Percentiles rank a stretch among this genome's conserved stretches.
phyloP scores from a whole-genome alignment of 805 yeast genomes.

The Yarrowia sp. region DNA sequence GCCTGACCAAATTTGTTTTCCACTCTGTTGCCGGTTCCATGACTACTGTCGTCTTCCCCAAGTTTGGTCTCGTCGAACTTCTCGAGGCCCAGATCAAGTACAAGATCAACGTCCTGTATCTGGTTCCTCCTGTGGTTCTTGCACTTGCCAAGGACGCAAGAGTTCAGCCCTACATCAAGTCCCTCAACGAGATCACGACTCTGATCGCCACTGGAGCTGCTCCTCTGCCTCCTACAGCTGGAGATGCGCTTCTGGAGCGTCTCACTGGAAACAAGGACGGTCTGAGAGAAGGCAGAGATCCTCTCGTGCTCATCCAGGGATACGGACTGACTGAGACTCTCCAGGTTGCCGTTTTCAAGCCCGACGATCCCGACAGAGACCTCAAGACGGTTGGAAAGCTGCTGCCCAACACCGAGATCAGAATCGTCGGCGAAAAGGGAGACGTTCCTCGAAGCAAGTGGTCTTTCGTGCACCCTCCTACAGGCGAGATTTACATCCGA shows the following conservation, averaged over 20 bases:
- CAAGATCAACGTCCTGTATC: slow-evolving; percentile 43
- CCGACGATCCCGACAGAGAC: neutral
- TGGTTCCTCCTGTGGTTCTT: slow-evolving; percentile 46
- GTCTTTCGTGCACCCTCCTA: slow-evolving; percentile 7
- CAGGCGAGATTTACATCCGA: slow-evolving; percentile 52
- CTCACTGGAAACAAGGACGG: slow-evolving; percentile 35
- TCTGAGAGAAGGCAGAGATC: slow-evolving; percentile 30
- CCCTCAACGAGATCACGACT: slow-evolving; percentile 43
- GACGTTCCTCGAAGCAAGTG: slow-evolving; percentile 26
- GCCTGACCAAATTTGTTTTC: slow-evolving; percentile 35
- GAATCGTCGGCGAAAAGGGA: slow-evolving; percentile 2
- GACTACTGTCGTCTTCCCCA: slow-evolving; percentile 34
- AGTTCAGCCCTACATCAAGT: slow-evolving; percentile 44
- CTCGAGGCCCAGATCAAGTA: slow-evolving; percentile 35
- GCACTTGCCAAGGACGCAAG: slow-evolving; percentile 48
- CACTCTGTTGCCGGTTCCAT: slow-evolving; percentile 31
- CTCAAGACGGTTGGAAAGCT: neutral
- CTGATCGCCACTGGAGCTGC: slow-evolving; percentile 50
- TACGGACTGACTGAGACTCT: slow-evolving; percentile 28
- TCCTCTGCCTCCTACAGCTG: slow-evolving; percentile 38
- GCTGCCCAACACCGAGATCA: neutral
- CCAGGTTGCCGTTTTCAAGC: slow-evolving; percentile 24
- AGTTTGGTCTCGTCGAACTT: slow-evolving; percentile 39
- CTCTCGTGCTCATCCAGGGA: slow-evolving; percentile 26
- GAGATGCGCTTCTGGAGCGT: slow-evolving; percentile 7